Base-by-base conservation (phyloP, 495 filamentous ascomycete species). In the Talaromyces liani region DNA sequence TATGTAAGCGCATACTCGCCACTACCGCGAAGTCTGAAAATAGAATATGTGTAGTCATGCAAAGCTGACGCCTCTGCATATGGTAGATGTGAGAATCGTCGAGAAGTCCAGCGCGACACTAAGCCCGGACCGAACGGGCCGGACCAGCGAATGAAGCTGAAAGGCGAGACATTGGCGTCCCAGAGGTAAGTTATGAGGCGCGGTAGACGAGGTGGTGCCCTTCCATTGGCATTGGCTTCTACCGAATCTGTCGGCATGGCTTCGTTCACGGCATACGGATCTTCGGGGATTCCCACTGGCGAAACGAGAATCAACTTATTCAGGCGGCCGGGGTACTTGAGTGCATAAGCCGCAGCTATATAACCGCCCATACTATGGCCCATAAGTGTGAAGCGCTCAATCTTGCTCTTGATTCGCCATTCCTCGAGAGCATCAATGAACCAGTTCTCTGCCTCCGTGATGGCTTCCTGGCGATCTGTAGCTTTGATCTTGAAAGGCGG, bases 141-240 rank as follows among this genome's bases (percentile, higher is more conserved):
- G 9, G 91, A 77, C 82, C 93, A 88, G 60, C 94, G 90, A 8
- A 98, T 84, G 18, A 98, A 74, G 65, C 86, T 91, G 73, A 98
- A 98, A 18, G 95, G 94, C 1, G 92, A 96, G 66, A 98, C 87
- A 70, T 98, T 98, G 66, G 91, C 91, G 64, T 98, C 94, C 94
- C 94, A 98, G 36, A 98, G 83, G 72, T 91, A 96, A 31, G 86
- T 85, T 18, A 97, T 78, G 91, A 92, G 96, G 72, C 88, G 87
- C 0, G 92, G 89, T 12, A 91, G 67, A 18, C 87, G 88, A 4
- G 89, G 81, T 41, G 82, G 75, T n/a, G 85, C 76, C 58, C 82
- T 65, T 56, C 67, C 70, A 58, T 79, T 78, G 18, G 69, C 67
- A 7, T 74, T 71, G 41, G 71, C 67, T 53, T 75, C 72, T 58